These are phyloP conservation scores for Silene uniflora DNA, from an alignment of 148 eudicot genomes.

Conservation along the genomic window DNA sequence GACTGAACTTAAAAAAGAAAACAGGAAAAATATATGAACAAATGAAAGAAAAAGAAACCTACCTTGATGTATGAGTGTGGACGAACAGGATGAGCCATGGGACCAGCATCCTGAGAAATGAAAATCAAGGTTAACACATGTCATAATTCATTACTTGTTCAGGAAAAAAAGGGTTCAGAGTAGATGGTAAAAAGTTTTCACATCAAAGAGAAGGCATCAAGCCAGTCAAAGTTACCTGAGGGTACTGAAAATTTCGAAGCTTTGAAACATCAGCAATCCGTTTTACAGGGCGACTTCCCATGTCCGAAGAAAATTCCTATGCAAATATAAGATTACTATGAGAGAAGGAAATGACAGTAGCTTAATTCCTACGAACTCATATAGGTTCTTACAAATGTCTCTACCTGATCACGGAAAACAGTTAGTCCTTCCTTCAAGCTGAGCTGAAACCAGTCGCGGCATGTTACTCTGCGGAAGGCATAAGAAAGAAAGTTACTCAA, in stretches of 20 bases:
- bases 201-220: not conserved
- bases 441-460: slow-evolving; percentile 99
- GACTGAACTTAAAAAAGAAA: slow-evolving; percentile 6
- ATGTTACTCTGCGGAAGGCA: slow-evolving; percentile 70
- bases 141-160: not conserved
- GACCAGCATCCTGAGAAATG: slow-evolving; percentile 86
- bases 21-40: not conserved
- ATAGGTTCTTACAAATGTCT: slow-evolving; percentile 5
- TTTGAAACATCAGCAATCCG: slow-evolving; percentile 91
- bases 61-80: slow-evolving; percentile 99
- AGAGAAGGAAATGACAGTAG: not conserved
- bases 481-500: not conserved
- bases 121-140: slow-evolving; percentile 11
- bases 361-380: not conserved
- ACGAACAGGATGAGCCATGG: slow-evolving; percentile 99
- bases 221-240: slow-evolving; percentile 56
- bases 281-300: slow-evolving; percentile 97
- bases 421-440: slow-evolving; percentile 99
- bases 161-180: not conserved
- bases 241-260: slow-evolving; percentile 84
- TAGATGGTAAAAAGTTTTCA: not conserved
- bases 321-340: not conserved
- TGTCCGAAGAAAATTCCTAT: slow-evolving; percentile 96
- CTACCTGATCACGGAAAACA: slow-evolving; percentile 98
- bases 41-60: slow-evolving; percentile 11